Percentiles rank a stretch among this genome's conserved stretches.
phyloP scores from a whole-genome alignment of 2,329 filamentous ascomycete species.

The Phialocephala subalpina region DNA sequence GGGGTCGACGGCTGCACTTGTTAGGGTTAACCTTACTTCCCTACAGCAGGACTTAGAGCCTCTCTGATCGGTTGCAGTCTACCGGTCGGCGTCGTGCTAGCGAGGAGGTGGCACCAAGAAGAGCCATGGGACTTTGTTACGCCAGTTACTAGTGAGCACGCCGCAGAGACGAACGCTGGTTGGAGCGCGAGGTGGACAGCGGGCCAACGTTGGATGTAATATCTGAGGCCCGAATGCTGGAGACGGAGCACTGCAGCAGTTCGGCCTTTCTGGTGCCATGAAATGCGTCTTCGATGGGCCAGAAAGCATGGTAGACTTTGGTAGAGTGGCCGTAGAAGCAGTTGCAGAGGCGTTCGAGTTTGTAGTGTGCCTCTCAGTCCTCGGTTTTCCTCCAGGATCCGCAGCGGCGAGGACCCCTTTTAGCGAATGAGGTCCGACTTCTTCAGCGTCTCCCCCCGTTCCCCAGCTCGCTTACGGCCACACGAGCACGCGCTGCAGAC shows the following conservation, averaged over 20 bases:
- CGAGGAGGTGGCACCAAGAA: conserved; percentile 2
- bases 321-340: not conserved
- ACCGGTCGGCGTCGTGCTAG: not conserved
- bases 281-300: not conserved
- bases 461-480: conserved; percentile 7
- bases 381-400: conserved; percentile 21
- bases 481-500: not conserved
- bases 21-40: not conserved
- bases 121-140: not conserved
- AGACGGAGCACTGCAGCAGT: conserved; percentile 4
- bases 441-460: not conserved
- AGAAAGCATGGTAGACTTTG: not conserved
- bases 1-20: not conserved
- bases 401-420: conserved; percentile 4
- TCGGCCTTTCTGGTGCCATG: not conserved
- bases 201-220: not conserved
- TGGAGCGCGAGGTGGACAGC: not conserved
- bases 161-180: not conserved
- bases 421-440: not conserved
- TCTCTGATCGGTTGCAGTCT: not conserved
- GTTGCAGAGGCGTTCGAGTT: not conserved
- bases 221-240: conserved; percentile 1
- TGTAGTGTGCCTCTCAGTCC: conserved; percentile 16
- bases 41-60: not conserved
- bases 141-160: not conserved